Base-by-base conservation (phyloP, 192 early-diverging fungal genomes). In the Gigaspora rosea region DNA sequence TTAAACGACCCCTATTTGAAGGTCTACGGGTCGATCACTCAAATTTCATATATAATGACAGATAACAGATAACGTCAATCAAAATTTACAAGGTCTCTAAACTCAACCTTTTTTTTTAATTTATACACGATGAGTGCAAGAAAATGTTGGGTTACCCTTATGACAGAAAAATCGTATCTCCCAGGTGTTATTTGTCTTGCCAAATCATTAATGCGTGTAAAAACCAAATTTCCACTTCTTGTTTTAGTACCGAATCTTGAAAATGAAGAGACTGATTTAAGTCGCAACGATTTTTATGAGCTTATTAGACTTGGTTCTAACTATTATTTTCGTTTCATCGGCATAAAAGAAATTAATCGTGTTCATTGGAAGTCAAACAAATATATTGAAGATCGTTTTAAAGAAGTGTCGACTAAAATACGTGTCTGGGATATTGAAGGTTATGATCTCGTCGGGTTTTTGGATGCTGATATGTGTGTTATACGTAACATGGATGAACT, bases 391-490 rank as follows among this genome's bases (percentile, higher is more conserved):
- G 72, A 75, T 33, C 41, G 69, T 33, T 80, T 58, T n/a, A 71
- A 56, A 18, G 73, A 84, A 20, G 82, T 79, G 65, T 87, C 82
- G 84, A 90, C 93, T 50, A 95, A 94, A 74, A 77, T 95, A 11
- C 83, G 90, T 48, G 92, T 85, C 15, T 94, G 90, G 84, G 81
- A 88, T 67, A 85, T 90, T 27, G 74, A 75, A 1, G 82, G 81
- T 6, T 92, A 81, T 77, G 85, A 90, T 33, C 71, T 80, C 32
- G 82, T 93, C 36, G 86, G 84, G 2, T 85, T 92, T 69, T 48
- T 95, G 51, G 94, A 94, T 79, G 87, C 91, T 0, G 94, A 94
- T 78, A 90, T 90, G 80, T 72, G 93, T 16, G 84, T 89, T 0
- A 64, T 85, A 51, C 63, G 83, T 49, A 90, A 90, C 64, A 89